Base-by-base conservation (phyloP, 1,284 basidiomycete species). In the Inonotus hispidus region DNA sequence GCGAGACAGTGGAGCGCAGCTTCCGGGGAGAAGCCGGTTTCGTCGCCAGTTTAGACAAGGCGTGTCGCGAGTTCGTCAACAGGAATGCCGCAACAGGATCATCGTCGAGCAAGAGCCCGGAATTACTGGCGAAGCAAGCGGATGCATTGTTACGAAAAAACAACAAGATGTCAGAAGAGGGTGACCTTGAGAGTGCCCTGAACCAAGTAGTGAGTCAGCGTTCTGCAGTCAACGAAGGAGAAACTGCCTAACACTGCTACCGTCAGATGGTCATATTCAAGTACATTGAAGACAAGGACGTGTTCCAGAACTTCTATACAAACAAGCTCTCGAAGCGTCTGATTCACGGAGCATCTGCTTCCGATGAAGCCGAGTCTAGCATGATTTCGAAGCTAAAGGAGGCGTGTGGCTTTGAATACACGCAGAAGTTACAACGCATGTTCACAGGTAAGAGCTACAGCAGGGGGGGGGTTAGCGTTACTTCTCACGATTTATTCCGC, bases 351-450 rank as follows among this genome's bases (percentile, higher is more conserved):
- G 85, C 92, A 21, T 98, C 95, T 21, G 94, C 95, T 4, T 98
- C 95, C 2, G 96, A 98, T 69, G 97, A 99, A 76, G 90, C 89
- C 25, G 97, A 99, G 73, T 90, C 92, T 29, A 95, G 90, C 74
- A 99, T 99, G 97, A 99, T 99, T 68, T 92, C 95, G 59, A 97
- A 98, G 77, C 77, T 99, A 68, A 99, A 99, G 82, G 97, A 98
- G 72, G 90, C 93, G 10, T 98, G 93, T 68, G 97, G 97, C 65
- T 98, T 96, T 81, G 97, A 99, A 71, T 99, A 98, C 76, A 98
- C 97, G 53, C 93, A 91, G 81, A 98, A 98, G 75, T 83, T 99
- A 52, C 93, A 95, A 71, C 87, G 94, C 70, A 99, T 99, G 97
- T 98, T 99, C 78, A 95, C 93, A 53, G 92, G 92, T 92, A 65